Evolutionary conservation across 2,329 filamentous ascomycete species (phyloP), one percentile per base, ranked within the genome.

Genomic region (Ceratocystis alfenasii): DNA sequence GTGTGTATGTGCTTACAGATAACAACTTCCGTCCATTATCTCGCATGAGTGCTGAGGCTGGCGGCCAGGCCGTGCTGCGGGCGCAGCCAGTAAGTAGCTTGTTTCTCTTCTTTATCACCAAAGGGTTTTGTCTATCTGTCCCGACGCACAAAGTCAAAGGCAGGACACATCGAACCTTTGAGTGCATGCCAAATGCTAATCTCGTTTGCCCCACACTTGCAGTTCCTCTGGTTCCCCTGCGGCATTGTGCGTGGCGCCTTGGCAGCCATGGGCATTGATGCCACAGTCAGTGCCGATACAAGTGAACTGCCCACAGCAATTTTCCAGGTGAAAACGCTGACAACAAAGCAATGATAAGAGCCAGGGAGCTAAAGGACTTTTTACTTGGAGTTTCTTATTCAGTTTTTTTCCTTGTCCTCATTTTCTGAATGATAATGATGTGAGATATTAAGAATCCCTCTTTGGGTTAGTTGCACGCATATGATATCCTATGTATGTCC

Each of bases 161-260:
- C n/a, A 10, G 36, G 36, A 41, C 36, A 41, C 36, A 12, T 15
- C 10, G 36, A 41, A 41, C 10, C 36, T 12, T 15, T 12, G 36
- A 41, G 36, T 41, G 12, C 12, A 41, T 17, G 8, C 22, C 48
- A 28, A 8, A 25, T 53, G 25, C 48, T 53, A 53, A 53, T 65
- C 50, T 62, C 67, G 64, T 55, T 25, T 28, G 66, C 25, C 36
- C 57, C 50, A 60, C 62, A 22, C 63, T 57, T 67, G 10, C 15
- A 95, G 88, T 96, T 95, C 74, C 80, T 99, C 15, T 96, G 90
- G 83, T 96, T 97, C 72, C 94, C 94, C 6, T 95, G 92, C 71
- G 94, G 94, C 60, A 82, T 99, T 62, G 89, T 99, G 68, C 83
- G 93, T 67, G 94, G 94, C 36, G 91, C 90, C n/a, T 78, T 99